These are phyloP conservation scores for Hygrophoropsis aurantiaca DNA, from an alignment of 768 basidiomycete genomes.

Conservation along the genomic window DNA sequence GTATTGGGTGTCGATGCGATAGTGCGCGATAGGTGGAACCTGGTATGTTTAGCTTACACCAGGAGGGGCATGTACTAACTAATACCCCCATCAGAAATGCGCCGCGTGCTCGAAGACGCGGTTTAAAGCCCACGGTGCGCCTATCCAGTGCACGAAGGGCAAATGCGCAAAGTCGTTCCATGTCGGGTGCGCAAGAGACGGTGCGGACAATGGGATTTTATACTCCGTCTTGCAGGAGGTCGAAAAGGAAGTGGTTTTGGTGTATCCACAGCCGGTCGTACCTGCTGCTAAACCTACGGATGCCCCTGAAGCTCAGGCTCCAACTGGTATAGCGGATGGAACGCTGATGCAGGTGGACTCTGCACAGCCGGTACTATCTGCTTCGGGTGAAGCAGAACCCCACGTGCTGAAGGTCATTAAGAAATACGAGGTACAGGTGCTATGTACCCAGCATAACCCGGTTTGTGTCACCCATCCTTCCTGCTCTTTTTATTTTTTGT, in stretches of 20 bases:
- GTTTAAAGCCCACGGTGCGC: conserved; percentile 70
- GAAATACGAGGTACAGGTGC: conserved; percentile 71
- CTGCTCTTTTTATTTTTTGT: neutral
- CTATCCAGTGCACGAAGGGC: conserved; percentile 91
- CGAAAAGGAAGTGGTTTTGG: conserved; percentile 77
- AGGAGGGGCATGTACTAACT: neutral
- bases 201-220: conserved; percentile 49
- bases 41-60: conserved; percentile 53
- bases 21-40: conserved; percentile 88
- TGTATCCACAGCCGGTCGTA: conserved; percentile 37
- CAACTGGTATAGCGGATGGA: conserved; percentile 3
- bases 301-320: neutral
- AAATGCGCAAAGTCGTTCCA: conserved; percentile 95
- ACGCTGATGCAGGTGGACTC: neutral
- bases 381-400: conserved; percentile 12
- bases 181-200: conserved; percentile 80
- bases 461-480: conserved; percentile 45
- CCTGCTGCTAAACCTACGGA: neutral
- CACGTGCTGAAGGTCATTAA: conserved; percentile 63
- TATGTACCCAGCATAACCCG: conserved; percentile 90
- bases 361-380: conserved; percentile 1
- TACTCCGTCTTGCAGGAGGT: conserved; percentile 67
- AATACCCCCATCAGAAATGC: conserved; percentile 71
- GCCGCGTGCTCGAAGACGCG: conserved; percentile 72
- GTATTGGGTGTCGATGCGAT: conserved; percentile 88